Conservation (phyloP, 2,329 filamentous ascomycete genomes). For the Pseudocercospora cruenta region DNA sequence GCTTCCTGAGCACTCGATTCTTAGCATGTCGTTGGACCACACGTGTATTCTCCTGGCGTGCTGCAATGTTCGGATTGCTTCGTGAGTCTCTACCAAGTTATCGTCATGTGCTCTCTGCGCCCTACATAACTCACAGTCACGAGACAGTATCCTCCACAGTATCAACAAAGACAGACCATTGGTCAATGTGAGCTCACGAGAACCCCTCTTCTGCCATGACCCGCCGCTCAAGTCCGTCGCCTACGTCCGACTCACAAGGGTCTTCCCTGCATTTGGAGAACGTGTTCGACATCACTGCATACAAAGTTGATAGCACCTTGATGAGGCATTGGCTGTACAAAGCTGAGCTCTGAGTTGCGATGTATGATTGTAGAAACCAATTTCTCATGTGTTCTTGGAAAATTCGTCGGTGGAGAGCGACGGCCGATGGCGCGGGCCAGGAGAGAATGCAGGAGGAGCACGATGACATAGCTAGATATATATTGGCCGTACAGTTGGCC, state of each 20-base stretch:
- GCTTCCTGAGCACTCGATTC: constrained; percentile 46
- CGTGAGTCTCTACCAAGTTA: background rate
- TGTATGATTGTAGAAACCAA: background rate
- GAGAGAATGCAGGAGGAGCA: background rate
- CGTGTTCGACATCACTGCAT: background rate
- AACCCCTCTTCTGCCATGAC: background rate
- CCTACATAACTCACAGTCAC: background rate
- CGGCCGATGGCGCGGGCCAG: background rate
- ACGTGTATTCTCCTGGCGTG: background rate
- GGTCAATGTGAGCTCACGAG: background rate
- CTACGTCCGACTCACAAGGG: background rate
- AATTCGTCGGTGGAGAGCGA: background rate
- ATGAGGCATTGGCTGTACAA: constrained; percentile 2
- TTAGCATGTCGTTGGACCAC: constrained; percentile 38
- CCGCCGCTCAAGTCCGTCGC: constrained; percentile 1
- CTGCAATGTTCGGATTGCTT: background rate
- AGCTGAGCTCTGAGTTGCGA: background rate
- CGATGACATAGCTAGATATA: background rate
- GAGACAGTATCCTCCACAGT: background rate
- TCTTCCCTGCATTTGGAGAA: background rate
- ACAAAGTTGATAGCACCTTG: background rate
- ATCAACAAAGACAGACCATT: background rate
- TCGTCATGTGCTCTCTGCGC: background rate
- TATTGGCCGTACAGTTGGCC: background rate
- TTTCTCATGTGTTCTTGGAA: background rate